Conservation (phyloP, 2,329 filamentous ascomycete genomes). For the Anthostomella pinea region DNA sequence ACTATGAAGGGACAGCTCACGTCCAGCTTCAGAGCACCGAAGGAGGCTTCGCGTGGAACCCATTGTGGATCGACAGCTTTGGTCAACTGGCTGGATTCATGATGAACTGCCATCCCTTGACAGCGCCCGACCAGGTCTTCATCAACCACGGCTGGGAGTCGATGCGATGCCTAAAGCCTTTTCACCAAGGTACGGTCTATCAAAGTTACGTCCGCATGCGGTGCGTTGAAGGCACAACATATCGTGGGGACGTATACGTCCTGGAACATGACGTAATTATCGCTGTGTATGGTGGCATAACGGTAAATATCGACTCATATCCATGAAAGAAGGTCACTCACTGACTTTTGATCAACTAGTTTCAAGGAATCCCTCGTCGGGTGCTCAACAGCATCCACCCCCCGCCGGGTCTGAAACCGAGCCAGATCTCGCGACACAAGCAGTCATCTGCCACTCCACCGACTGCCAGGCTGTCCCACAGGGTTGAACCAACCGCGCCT, state of each 20-base stretch:
- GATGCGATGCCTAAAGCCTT: background rate
- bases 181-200: background rate
- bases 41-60: too few relatives aligned
- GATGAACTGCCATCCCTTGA: background rate
- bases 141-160: background rate
- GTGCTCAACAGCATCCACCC: too few relatives aligned
- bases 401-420: too few relatives aligned
- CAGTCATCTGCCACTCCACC: too few relatives aligned
- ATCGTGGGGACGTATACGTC: conserved; percentile 1
- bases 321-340: background rate
- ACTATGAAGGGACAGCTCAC: too few relatives aligned
- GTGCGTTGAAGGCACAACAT: background rate
- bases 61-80: conserved; percentile 1
- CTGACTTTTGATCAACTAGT: background rate
- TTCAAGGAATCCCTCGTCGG: too few relatives aligned
- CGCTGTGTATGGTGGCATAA: background rate
- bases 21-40: too few relatives aligned
- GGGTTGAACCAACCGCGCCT: too few relatives aligned
- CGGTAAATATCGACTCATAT: background rate
- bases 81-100: background rate
- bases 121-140: background rate
- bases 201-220: conserved; percentile 1
- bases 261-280: background rate
- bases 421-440: too few relatives aligned
- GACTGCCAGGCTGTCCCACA: too few relatives aligned